phyloP scores from a whole-genome alignment of 1,139 yeast species.

The Yueomyces sp. region DNA sequence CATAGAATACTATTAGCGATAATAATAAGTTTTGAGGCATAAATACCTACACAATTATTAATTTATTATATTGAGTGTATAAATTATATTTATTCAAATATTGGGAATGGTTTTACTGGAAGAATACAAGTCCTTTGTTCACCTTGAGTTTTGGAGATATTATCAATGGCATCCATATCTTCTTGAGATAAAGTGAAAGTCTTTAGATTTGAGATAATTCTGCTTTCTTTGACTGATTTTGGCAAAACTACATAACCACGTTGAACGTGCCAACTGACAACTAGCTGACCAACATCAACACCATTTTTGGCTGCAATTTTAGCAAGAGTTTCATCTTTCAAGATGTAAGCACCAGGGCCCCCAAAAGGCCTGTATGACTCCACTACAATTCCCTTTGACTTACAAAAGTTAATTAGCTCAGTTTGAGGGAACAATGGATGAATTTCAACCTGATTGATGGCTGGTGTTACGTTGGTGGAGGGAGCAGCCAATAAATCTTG shows the following conservation, averaged over 20 bases:
- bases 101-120: constrained; percentile 28
- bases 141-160: constrained; percentile 35
- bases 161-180: constrained; percentile 39
- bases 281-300: constrained; percentile 47
- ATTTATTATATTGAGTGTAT: no score
- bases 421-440: constrained; percentile 68
- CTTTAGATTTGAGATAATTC: constrained; percentile 48
- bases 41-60: no score
- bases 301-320: constrained; percentile 43
- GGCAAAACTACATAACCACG: constrained; percentile 65
- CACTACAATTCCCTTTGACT: constrained; percentile 40
- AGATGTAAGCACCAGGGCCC: constrained; percentile 51
- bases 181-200: constrained; percentile 38
- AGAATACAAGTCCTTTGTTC: constrained; percentile 37
- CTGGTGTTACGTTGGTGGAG: constrained; percentile 46
- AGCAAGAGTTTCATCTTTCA: constrained; percentile 36
- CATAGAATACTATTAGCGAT: no score
- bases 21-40: no score
- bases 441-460: constrained; percentile 59
- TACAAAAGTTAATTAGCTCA: constrained; percentile 44
- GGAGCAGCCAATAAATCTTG: constrained; percentile 39
- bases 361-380: constrained; percentile 82
- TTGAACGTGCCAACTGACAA: constrained; percentile 61
- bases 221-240: constrained; percentile 48
- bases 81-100: constrained; percentile 11